Evolutionary conservation across 768 basidiomycete genomes (phyloP).

Genomic region (Russula lepida): DNA sequence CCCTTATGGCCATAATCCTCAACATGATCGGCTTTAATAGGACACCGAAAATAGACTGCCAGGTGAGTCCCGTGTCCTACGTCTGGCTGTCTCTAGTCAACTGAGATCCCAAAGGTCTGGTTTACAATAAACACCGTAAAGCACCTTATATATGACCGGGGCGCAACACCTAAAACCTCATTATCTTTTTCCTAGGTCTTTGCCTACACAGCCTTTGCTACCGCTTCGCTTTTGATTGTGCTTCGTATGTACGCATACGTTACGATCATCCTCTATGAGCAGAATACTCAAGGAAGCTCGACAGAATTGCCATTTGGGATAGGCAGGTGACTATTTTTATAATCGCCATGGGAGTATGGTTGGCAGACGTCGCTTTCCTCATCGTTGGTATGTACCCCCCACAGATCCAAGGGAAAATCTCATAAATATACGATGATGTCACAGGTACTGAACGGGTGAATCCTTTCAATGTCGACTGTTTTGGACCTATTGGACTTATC

Average conservation of each 20-base stretch:
- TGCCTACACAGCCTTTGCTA: background rate
- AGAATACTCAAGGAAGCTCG: background rate
- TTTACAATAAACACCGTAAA: background rate
- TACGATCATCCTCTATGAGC: background rate
- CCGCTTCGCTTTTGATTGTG: background rate
- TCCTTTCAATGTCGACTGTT: too few relatives aligned
- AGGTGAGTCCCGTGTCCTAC: background rate
- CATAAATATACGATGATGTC: too few relatives aligned
- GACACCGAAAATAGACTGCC: background rate
- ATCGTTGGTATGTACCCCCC: background rate
- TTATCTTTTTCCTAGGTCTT: background rate
- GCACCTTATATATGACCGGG: background rate
- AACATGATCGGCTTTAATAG: background rate
- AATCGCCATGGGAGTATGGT: background rate
- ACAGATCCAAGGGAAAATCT: background rate
- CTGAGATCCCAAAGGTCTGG: background rate
- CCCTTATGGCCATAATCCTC: background rate
- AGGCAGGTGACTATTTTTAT: background rate
- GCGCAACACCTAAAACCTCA: too few relatives aligned
- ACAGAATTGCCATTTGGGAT: constrained; percentile 6
- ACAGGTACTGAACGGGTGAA: background rate
- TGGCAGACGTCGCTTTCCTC: background rate
- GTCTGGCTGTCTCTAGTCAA: background rate
- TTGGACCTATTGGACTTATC: background rate
- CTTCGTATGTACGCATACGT: background rate